Base-by-base conservation (phyloP, 768 basidiomycete species). In the Mycena pura region DNA sequence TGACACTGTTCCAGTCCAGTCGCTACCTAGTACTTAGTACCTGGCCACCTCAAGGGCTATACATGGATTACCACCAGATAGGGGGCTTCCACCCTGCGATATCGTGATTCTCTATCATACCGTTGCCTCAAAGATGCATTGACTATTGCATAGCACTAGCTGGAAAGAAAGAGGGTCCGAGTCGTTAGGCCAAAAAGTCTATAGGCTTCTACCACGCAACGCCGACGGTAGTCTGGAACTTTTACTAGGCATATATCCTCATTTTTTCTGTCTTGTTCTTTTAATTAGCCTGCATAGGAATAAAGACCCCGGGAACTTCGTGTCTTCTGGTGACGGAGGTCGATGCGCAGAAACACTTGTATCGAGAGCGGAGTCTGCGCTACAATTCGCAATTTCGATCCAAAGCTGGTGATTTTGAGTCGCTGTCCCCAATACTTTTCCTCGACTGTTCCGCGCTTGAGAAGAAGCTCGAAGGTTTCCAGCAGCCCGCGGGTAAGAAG, bases 341-440 rank as follows among this genome's bases (percentile, higher is more conserved):
- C 10, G 57, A 58, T n/a, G n/a, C n/a, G n/a, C n/a, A n/a, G n/a
- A n/a, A n/a, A n/a, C n/a, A n/a, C n/a, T n/a, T n/a, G n/a, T n/a
- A n/a, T n/a, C n/a, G n/a, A n/a, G n/a, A n/a, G n/a, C n/a, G 13
- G 21, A 13, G 34, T 39, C 24, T 31, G 3, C 5, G 28, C n/a
- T 7, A n/a, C 22, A n/a, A 10, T 19, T 21, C 49, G 25, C 2
- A 44, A 43, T 10, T 2, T 39, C 19, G 34, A 41, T 22, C 38
- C 25, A 14, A 19, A 22, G 10, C 22, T n/a, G 8, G 2, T 36
- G 54, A 59, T 0, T 62, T 66, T 36, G 60, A 62, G n/a, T 66
- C 64, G 10, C 22, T 66, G 14, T 66, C 64, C 14, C 64, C 64
- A 17, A 58, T 66, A 6, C 4, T 55, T 17, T 66, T 66, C 36